Evolutionary conservation across 805 yeast genomes (phyloP).

Genomic region (Jamesozyma hellenica): DNA sequence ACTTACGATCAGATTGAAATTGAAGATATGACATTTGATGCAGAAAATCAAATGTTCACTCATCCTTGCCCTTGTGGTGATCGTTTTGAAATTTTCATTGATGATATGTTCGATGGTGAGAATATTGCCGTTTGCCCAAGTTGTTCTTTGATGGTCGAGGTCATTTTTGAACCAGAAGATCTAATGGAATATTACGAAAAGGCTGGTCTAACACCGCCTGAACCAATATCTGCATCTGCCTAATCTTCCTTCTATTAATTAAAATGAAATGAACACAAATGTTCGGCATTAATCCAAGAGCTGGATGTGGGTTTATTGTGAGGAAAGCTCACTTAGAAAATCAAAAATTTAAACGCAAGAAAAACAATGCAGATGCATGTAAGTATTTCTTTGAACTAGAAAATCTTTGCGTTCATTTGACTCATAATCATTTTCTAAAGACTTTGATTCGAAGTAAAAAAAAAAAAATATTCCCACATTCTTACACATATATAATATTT

Average conservation of each 20-base stretch:
- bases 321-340: too few species aligned
- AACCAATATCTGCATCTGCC: constrained; percentile 14
- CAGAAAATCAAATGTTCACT: constrained; percentile 68
- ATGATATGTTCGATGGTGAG: constrained; percentile 83
- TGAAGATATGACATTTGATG: constrained; percentile 90
- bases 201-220: constrained; percentile 26
- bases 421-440: too few species aligned
- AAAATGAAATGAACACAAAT: too few species aligned
- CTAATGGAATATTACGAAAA: constrained; percentile 34
- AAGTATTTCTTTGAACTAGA: too few species aligned
- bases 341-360: too few species aligned
- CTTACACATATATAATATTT: too few species aligned
- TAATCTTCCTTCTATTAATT: background rate
- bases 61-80: constrained; percentile 99
- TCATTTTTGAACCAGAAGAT: constrained; percentile 65
- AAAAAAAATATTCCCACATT: too few species aligned
- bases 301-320: too few species aligned
- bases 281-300: too few species aligned
- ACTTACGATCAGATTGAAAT: constrained; percentile 91
- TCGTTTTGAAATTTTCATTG: constrained; percentile 73
- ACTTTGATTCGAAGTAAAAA: too few species aligned
- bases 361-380: too few species aligned
- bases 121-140: constrained; percentile 95
- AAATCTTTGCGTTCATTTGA: too few species aligned
- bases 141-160: constrained; percentile 86